Evolutionary conservation across 208 protist genomes (phyloP).

Genomic region (Leishmania guyanensis): DNA sequence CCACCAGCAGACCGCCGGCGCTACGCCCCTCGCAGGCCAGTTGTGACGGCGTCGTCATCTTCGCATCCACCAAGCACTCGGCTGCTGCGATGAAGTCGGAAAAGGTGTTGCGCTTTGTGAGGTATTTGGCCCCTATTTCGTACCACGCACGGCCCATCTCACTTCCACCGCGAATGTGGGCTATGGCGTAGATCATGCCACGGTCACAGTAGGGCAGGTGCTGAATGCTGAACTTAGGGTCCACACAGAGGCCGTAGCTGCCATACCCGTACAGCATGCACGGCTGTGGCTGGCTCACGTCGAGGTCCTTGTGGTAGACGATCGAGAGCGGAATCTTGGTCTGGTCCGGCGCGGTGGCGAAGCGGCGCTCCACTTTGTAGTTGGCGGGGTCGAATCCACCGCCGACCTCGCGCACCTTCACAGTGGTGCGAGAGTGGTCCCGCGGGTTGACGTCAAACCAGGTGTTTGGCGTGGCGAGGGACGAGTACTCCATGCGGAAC

Average conservation of each 20-base stretch:
- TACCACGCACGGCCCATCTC: slow-evolving; percentile 93
- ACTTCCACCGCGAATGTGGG: slow-evolving; percentile 92
- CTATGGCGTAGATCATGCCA: slow-evolving; percentile 91
- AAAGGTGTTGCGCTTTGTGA: slow-evolving; percentile 94
- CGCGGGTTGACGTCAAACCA: slow-evolving; percentile 66
- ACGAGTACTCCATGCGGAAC: slow-evolving; percentile 84
- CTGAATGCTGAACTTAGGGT: slow-evolving; percentile 81
- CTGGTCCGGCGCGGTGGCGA: slow-evolving; percentile 77
- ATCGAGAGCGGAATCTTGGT: slow-evolving; percentile 81
- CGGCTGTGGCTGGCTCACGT: slow-evolving; percentile 65
- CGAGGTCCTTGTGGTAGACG: slow-evolving; percentile 76
- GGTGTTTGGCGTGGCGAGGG: slow-evolving; percentile 77
- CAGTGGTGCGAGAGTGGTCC: slow-evolving; percentile 41
- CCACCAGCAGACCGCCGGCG: slow-evolving; percentile 93
- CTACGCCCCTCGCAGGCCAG: slow-evolving; percentile 91
- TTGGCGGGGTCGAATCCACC: slow-evolving; percentile 69
- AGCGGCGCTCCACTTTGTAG: slow-evolving; percentile 72
- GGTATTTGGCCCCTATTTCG: slow-evolving; percentile 92
- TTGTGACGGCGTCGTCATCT: slow-evolving; percentile 63
- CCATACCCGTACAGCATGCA: slow-evolving; percentile 93
- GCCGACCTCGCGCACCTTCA: slow-evolving; percentile 79
- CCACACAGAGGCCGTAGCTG: slow-evolving; percentile 88
- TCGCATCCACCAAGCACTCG: slow-evolving; percentile 79
- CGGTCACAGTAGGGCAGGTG: slow-evolving; percentile 86
- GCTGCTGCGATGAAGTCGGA: slow-evolving; percentile 91